Conservation (phyloP, 2,329 filamentous ascomycete genomes). For the Cladosporium sp. region DNA sequence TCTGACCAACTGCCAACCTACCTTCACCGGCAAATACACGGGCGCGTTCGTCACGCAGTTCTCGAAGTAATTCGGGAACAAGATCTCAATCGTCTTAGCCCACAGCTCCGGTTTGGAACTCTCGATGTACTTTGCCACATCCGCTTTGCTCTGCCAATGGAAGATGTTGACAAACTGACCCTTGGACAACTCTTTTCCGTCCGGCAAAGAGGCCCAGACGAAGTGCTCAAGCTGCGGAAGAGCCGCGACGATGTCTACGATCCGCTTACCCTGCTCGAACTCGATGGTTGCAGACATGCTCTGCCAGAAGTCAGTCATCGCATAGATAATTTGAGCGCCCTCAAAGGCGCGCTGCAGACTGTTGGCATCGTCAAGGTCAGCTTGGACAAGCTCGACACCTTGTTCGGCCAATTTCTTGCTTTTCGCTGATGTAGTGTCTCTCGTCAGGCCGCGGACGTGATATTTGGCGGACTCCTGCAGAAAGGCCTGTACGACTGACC, state of each 20-base stretch:
- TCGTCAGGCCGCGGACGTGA: constrained; percentile 57
- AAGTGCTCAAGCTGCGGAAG: constrained; percentile 15
- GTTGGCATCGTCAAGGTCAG: constrained; percentile 51
- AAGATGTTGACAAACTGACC: constrained; percentile 11
- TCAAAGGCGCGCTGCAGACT: constrained; percentile 48
- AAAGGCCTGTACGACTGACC: constrained; percentile 52
- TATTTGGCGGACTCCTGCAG: constrained; percentile 48
- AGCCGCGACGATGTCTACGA: not conserved
- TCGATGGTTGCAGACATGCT: constrained; percentile 13
- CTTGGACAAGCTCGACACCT: constrained; percentile 55
- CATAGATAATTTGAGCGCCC: constrained; percentile 53
- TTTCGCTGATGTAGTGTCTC: constrained; percentile 46
- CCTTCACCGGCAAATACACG: constrained; percentile 6
- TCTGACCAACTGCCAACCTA: not conserved
- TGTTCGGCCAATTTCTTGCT: constrained; percentile 47
- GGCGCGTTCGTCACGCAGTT: constrained; percentile 12
- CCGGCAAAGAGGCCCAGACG: constrained; percentile 13
- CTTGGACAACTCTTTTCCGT: constrained; percentile 5
- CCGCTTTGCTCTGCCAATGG: constrained; percentile 18
- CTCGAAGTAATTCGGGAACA: constrained; percentile 17
- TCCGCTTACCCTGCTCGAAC: not conserved
- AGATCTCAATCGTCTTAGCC: constrained; percentile 12
- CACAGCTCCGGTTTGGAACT: not conserved
- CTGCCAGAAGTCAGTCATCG: constrained; percentile 41
- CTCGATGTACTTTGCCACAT: constrained; percentile 7